These are phyloP conservation scores for Kwoniella dejecticola DNA, from an alignment of 768 basidiomycete genomes.

Conservation along the genomic window DNA sequence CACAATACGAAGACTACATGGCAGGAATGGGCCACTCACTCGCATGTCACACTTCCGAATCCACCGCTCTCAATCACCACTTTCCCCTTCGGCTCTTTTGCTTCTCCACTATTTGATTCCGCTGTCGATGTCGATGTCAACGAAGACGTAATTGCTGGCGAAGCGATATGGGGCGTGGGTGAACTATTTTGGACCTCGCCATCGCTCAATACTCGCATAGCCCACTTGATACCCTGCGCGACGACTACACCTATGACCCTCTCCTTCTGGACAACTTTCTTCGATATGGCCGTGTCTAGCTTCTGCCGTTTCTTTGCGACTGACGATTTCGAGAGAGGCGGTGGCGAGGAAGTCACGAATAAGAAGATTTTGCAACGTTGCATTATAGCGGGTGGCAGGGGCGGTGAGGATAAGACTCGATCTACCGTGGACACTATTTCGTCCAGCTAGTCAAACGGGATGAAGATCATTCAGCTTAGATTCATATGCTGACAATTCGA, in stretches of 20 bases:
- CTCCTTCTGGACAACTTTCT: constrained; percentile 21
- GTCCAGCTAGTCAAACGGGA: constrained; percentile 42
- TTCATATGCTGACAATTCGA: too few species aligned
- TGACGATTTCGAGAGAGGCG: constrained; percentile 22
- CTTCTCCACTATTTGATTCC: too few species aligned
- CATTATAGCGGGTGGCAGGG: constrained; percentile 44
- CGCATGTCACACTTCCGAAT: constrained; percentile 46
- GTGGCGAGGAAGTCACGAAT: constrained; percentile 46
- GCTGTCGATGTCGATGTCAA: too few species aligned
- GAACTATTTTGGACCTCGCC: constrained; percentile 10
- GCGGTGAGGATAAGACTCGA: constrained; percentile 49
- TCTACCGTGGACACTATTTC: constrained; percentile 53
- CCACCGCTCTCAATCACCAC: constrained; percentile 21
- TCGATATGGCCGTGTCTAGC: constrained; percentile 10
- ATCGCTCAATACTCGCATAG: constrained; percentile 41
- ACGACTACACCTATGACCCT: constrained; percentile 50
- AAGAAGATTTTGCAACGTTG: constrained; percentile 51
- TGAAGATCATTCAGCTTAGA: neutral
- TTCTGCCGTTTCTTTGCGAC: constrained; percentile 18
- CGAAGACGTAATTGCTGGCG: too few species aligned
- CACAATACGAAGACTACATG: neutral
- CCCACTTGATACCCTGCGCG: constrained; percentile 50
- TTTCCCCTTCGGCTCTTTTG: neutral
- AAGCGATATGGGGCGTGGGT: neutral
- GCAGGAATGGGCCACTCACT: constrained; percentile 35